Base-by-base conservation (phyloP, 306 rosid genomes). In the Arachis hypogaea region DNA sequence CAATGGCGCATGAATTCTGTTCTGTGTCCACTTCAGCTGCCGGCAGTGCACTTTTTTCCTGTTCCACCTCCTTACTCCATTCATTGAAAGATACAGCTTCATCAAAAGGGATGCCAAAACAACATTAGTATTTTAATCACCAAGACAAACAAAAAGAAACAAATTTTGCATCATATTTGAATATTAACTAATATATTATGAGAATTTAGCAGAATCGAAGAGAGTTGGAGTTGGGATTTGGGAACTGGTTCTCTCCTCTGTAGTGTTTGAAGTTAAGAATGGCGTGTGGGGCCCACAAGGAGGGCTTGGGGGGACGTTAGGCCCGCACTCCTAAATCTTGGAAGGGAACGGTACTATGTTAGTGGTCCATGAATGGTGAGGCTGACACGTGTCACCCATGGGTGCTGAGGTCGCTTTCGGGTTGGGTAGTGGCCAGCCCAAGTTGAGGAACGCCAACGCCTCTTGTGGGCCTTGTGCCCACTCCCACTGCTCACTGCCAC, bases 301-400 rank as follows among this genome's bases (percentile, higher is more conserved):
- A 4, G 38, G 38, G 38, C 28, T 22, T 22, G 38, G 38, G 4
- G 4, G 38, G 38, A 2, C 4, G 38, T n/a, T 41, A 0, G 75
- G 71, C 43, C 62, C 61, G 69, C 75, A 55, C 8, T 67, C 66
- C 74, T 1, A 59, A 61, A 76, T 70, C 51, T 63, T 46, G 57
- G 33, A 59, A 61, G 22, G 9, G 3, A 14, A 16, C 10, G 69
- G 73, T 70, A 65, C 76, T 9, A 49, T 28, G 66, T 57, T 55
- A 9, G 84, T 84, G 87, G 87, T 84, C 87, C 87, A 84, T 68
- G 74, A 80, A 80, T 49, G 14, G 61, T 73, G 59, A 6, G 42
- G 0, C 0, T 9, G 73, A 60, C 87, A 73, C 84, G 85, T 84
- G 80, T 80, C 67, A 4, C 1, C 14, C 41, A 14, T 69, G 78